phyloP scores from a whole-genome alignment of 805 yeast species.

The Ogataea siamensis region DNA sequence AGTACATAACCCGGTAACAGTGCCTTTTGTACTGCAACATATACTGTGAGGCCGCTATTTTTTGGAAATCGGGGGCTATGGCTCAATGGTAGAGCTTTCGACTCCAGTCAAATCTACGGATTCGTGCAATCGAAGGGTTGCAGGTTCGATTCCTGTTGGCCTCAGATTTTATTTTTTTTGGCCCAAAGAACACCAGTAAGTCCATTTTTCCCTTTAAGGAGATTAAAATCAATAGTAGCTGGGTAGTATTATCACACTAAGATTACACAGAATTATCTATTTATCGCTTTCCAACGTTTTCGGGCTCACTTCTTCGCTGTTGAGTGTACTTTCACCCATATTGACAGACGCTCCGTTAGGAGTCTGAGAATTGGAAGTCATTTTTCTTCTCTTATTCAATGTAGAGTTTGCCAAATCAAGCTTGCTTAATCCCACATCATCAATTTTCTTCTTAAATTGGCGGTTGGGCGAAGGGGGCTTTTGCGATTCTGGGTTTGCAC shows the following conservation, averaged over 20 bases:
- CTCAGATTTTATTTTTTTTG: slow-evolving; percentile 44
- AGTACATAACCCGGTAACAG: too few species aligned
- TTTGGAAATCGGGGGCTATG: slow-evolving; percentile 52
- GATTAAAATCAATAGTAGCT: too few species aligned
- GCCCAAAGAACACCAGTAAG: too few species aligned
- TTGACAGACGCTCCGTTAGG: background rate
- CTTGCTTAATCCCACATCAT: slow-evolving; percentile 18
- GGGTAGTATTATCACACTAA: slow-evolving; percentile 3
- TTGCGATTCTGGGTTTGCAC: background rate
- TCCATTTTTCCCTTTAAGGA: too few species aligned
- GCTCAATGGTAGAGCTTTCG: slow-evolving; percentile 81
- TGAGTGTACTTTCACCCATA: slow-evolving; percentile 10
- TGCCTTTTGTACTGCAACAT: too few species aligned
- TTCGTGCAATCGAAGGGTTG: slow-evolving; percentile 69
- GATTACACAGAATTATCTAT: background rate
- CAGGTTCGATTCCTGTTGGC: slow-evolving; percentile 88
- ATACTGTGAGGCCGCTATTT: background rate
- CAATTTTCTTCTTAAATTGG: slow-evolving; percentile 11
- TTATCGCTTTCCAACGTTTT: slow-evolving; percentile 18
- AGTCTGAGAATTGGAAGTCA: slow-evolving; percentile 5
- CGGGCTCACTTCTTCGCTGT: slow-evolving; percentile 22
- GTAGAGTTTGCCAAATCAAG: slow-evolving; percentile 37
- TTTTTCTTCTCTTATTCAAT: slow-evolving; percentile 34
- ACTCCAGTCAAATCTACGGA: slow-evolving; percentile 49
- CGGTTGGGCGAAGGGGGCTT: slow-evolving; percentile 6